phyloP scores from a whole-genome alignment of 139 green algal species.

The Coccomyxa sp. region DNA sequence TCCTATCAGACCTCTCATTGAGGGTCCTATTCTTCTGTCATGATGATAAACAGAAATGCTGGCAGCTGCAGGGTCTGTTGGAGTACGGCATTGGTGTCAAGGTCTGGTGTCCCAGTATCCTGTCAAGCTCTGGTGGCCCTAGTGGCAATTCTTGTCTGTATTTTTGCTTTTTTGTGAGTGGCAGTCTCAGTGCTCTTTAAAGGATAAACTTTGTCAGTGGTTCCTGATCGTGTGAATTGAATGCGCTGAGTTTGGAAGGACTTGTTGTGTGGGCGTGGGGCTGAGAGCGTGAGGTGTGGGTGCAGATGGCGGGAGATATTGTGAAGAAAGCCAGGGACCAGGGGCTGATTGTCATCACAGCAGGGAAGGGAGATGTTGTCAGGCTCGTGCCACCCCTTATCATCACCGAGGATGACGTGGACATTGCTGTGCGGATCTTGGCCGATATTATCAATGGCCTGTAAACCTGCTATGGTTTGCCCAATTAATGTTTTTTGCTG shows the following conservation, averaged over 20 bases:
- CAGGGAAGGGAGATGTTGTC: conserved; percentile 87
- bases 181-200: not conserved
- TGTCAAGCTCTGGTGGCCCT: no score
- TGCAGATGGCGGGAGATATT: conserved; percentile 61
- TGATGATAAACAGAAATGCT: not conserved
- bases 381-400: conserved; percentile 92
- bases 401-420: conserved; percentile 84
- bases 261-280: no score
- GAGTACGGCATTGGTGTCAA: no score
- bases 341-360: conserved; percentile 93
- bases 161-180: not conserved
- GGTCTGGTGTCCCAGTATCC: no score
- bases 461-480: no score
- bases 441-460: no score
- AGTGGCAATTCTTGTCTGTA: not conserved
- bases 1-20: not conserved
- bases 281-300: not conserved
- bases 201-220: not conserved
- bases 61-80: not conserved
- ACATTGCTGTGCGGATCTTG: conserved; percentile 19
- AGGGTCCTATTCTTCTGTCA: no score
- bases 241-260: not conserved
- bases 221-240: not conserved
- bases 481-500: no score
- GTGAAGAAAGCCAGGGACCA: conserved; percentile 60